Conservation (phyloP, 2,329 filamentous ascomycete genomes). For the Penicillium vulpinum region DNA sequence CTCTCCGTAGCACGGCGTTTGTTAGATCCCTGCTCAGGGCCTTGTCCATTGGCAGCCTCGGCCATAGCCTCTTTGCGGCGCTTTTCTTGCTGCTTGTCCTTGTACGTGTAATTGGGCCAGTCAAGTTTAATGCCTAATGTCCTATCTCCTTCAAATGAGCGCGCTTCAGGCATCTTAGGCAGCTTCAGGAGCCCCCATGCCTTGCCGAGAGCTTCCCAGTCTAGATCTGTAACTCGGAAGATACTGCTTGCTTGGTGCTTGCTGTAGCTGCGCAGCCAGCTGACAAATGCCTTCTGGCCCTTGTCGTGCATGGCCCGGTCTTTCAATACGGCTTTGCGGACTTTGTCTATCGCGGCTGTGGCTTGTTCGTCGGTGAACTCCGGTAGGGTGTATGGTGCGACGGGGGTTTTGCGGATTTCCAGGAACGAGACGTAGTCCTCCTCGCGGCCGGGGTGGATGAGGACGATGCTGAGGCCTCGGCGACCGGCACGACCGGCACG, state of each 20-base stretch:
- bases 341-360: slow-evolving; percentile 55
- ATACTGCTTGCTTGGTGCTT: slow-evolving; percentile 91
- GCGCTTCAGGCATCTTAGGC: slow-evolving; percentile 91
- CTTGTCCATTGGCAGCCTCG: slow-evolving; percentile 45
- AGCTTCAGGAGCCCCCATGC: slow-evolving; percentile 85
- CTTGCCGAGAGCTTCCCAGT: slow-evolving; percentile 78
- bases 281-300: slow-evolving; percentile 87
- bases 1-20: slow-evolving; percentile 59
- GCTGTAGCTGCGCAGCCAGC: slow-evolving; percentile 86
- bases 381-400: slow-evolving; percentile 62
- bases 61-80: slow-evolving; percentile 59
- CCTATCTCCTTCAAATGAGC: slow-evolving; percentile 69
- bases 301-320: slow-evolving; percentile 79
- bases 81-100: slow-evolving; percentile 70
- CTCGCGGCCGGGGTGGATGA: slow-evolving; percentile 81
- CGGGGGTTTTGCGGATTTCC: slow-evolving; percentile 81
- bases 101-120: slow-evolving; percentile 68
- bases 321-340: slow-evolving; percentile 57
- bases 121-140: slow-evolving; percentile 58
- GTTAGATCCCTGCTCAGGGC: slow-evolving; percentile 39
- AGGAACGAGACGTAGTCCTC: slow-evolving; percentile 89
- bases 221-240: slow-evolving; percentile 76
- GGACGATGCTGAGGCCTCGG: slow-evolving; percentile 78
- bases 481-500: slow-evolving; percentile 64
- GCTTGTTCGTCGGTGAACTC: slow-evolving; percentile 63